A percentile compares a stretch with the other conserved stretches of the same genome.
phyloP scores from a whole-genome alignment of 2,329 filamentous ascomycete species.

The Daldinia sp. region DNA sequence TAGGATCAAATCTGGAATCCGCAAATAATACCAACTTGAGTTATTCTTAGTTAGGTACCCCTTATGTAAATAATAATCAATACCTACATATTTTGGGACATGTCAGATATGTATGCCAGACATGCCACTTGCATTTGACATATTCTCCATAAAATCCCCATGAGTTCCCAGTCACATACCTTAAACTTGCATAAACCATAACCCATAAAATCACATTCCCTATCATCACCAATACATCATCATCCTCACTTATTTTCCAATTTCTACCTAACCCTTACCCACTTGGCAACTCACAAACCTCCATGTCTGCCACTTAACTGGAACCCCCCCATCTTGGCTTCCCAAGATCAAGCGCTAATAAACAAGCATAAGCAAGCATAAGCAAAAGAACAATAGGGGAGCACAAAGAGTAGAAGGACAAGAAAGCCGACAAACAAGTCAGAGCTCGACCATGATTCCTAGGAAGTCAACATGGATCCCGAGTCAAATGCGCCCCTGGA shows the following conservation, averaged over 20 bases:
- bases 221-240: constrained; percentile 33
- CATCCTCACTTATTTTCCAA: constrained; percentile 9
- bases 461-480: constrained; percentile 46
- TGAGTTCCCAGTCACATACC: no score
- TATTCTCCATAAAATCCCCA: no score
- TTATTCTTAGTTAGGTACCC: no score
- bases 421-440: not conserved
- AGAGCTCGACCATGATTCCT: constrained; percentile 39
- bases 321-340: not conserved
- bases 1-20: not conserved
- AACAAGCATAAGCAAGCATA: not conserved
- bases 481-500: constrained; percentile 50
- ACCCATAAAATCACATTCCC: constrained; percentile 10
- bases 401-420: not conserved
- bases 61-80: no score
- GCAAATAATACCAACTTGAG: not conserved
- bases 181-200: constrained; percentile 27
- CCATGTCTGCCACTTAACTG: constrained; percentile 2
- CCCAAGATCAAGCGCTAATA: not conserved
- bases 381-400: not conserved
- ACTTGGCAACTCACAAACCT: not conserved
- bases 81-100: no score
- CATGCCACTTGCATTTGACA: no score
- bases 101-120: no score
- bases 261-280: not conserved